Evolutionary conservation across 306 rosid species (phyloP).

Genomic region (Begonia fuchsioides): DNA sequence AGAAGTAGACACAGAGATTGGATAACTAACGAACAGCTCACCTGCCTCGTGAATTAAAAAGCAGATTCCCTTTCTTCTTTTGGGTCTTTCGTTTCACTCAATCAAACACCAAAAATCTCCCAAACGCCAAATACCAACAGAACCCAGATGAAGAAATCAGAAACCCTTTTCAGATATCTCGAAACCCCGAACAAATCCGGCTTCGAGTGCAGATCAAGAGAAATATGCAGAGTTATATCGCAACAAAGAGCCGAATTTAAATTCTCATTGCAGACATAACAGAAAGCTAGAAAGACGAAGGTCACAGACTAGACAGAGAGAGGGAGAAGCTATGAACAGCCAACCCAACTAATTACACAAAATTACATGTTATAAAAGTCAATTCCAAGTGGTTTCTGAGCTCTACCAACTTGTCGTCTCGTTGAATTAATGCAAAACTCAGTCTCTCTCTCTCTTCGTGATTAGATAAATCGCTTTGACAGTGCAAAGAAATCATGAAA

Average conservation of each 20-base stretch:
- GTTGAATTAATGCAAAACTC: slow-evolving; percentile 20
- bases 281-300: slow-evolving; percentile 16
- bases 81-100: slow-evolving; percentile 18
- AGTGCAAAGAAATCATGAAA: slow-evolving; percentile 3
- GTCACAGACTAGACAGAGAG: slow-evolving; percentile 7
- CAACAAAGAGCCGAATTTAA: slow-evolving; percentile 35
- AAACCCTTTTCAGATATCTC: slow-evolving; percentile 31
- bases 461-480: neutral
- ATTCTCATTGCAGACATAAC: slow-evolving; percentile 27
- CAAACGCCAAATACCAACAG: slow-evolving; percentile 9
- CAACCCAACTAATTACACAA: slow-evolving; percentile 45
- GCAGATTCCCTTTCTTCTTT: slow-evolving; percentile 88
- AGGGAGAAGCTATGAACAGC: slow-evolving; percentile 34
- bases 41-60: slow-evolving; percentile 47
- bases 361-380: slow-evolving; percentile 39
- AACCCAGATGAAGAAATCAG: slow-evolving; percentile 15
- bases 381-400: slow-evolving; percentile 34
- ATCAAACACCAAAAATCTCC: neutral
- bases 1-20: slow-evolving; percentile 50
- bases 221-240: slow-evolving; percentile 22
- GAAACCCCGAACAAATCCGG: slow-evolving; percentile 27
- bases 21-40: slow-evolving; percentile 72
- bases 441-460: slow-evolving; percentile 1
- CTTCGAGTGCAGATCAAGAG: slow-evolving; percentile 13
- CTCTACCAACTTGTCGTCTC: slow-evolving; percentile 71